Evolutionary conservation across 495 filamentous ascomycete species (phyloP).

Genomic region (Xylaria grammica): DNA sequence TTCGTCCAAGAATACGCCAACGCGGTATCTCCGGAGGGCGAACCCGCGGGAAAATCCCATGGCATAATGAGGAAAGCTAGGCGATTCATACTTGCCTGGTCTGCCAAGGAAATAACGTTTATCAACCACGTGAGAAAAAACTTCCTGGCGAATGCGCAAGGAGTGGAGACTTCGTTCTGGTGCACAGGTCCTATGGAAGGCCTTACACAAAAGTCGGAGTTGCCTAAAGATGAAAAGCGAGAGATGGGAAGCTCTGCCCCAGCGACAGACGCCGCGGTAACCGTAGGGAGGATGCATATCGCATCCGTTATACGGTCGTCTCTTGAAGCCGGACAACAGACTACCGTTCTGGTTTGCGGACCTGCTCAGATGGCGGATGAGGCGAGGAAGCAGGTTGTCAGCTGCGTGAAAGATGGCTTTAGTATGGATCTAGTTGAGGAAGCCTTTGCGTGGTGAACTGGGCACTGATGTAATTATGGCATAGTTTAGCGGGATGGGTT

Average conservation of each 20-base stretch:
- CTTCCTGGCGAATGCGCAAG: background rate
- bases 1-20: conserved; percentile 9
- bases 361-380: conserved; percentile 14
- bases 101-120: background rate
- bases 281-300: conserved; percentile 6
- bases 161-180: conserved; percentile 3
- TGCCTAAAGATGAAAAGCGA: background rate
- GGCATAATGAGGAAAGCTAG: background rate
- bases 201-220: background rate
- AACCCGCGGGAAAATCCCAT: too few relatives aligned
- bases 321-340: conserved; percentile 8
- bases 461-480: too few relatives aligned
- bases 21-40: background rate
- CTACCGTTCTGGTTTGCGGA: conserved; percentile 9
- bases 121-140: conserved; percentile 9
- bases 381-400: conserved; percentile 7
- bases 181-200: background rate
- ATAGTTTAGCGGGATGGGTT: too few relatives aligned
- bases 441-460: conserved; percentile 10
- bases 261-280: background rate
- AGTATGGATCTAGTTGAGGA: conserved; percentile 8
- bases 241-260: background rate
- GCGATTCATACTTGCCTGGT: conserved; percentile 12
- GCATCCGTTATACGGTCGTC: conserved; percentile 4
- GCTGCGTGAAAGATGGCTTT: conserved; percentile 10